phyloP scores from a whole-genome alignment of 2,329 filamentous ascomycete species.

The Fusarium xylarioides region DNA sequence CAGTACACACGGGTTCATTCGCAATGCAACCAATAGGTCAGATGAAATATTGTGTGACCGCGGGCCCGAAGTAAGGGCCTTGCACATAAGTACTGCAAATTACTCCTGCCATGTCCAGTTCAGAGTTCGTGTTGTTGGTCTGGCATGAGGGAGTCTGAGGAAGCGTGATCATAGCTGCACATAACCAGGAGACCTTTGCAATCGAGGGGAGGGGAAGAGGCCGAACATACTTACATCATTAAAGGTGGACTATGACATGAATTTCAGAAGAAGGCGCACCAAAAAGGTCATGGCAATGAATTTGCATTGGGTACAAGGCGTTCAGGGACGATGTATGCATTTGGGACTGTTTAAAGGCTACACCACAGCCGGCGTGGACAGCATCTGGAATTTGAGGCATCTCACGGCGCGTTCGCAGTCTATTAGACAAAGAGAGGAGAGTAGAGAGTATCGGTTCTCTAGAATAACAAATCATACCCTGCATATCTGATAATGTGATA shows the following conservation, averaged over 20 bases:
- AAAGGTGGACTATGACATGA: not conserved
- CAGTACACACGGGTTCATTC: not conserved
- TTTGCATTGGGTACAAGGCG: constrained; percentile 38
- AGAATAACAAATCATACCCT: not conserved
- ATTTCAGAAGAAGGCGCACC: constrained; percentile 5
- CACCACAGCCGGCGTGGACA: not conserved
- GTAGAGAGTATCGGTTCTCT: not conserved
- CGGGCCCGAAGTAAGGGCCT: not conserved
- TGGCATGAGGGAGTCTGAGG: not conserved
- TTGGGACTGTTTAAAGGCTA: not conserved
- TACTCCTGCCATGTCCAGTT: not conserved
- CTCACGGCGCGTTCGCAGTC: not conserved
- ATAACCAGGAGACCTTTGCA: not conserved
- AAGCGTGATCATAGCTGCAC: not conserved
- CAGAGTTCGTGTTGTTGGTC: not conserved
- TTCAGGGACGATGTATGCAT: constrained; percentile 16
- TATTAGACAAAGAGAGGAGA: constrained; percentile 1
- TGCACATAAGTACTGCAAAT: not conserved
- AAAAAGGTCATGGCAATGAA: constrained; percentile 16
- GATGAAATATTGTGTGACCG: not conserved
- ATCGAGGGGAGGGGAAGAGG: not conserved
- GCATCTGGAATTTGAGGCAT: not conserved
- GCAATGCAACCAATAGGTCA: not conserved
- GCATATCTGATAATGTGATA: not conserved
- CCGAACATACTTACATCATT: not conserved